Evolutionary conservation across 2,329 filamentous ascomycete species (phyloP).

Genomic region (Ustilaginoidea virens): DNA sequence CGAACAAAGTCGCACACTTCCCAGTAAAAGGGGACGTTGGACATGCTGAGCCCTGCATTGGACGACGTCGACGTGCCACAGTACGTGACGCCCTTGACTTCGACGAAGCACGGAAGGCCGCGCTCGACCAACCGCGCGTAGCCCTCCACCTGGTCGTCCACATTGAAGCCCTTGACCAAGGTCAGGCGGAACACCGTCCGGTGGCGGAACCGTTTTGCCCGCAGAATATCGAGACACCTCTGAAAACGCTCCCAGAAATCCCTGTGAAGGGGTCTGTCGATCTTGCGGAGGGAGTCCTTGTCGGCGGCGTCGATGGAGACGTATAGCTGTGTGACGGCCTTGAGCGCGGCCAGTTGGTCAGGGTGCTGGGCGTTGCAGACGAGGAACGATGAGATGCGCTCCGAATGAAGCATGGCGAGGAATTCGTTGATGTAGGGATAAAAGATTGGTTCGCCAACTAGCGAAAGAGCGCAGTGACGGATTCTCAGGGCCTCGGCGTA

Average conservation of each 20-base stretch:
- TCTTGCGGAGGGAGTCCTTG: slow-evolving; percentile 69
- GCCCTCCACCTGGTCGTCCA: slow-evolving; percentile 81
- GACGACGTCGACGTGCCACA: slow-evolving; percentile 81
- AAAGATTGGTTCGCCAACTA: slow-evolving; percentile 97
- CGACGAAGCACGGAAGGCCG: slow-evolving; percentile 79
- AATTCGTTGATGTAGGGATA: slow-evolving; percentile 97
- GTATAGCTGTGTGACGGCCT: slow-evolving; percentile 87
- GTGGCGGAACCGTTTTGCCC: slow-evolving; percentile 68
- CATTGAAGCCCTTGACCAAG: slow-evolving; percentile 94
- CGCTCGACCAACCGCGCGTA: slow-evolving; percentile 82
- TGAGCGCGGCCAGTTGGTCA: slow-evolving; percentile 67
- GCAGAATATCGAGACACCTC: slow-evolving; percentile 76
- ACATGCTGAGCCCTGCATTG: slow-evolving; percentile 82
- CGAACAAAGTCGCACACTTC: slow-evolving; percentile 75
- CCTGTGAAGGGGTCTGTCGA: slow-evolving; percentile 82
- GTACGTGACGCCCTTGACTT: slow-evolving; percentile 94
- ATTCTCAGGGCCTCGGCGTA: slow-evolving; percentile 90
- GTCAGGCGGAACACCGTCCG: slow-evolving; percentile 91
- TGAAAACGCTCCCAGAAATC: slow-evolving; percentile 98
- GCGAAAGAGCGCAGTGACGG: slow-evolving; percentile 76
- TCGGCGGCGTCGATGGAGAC: slow-evolving; percentile 93
- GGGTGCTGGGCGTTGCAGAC: slow-evolving; percentile 97
- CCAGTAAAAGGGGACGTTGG: slow-evolving; percentile 91
- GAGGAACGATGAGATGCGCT: slow-evolving; percentile 83
- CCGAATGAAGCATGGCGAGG: slow-evolving; percentile 62